These are phyloP conservation scores for Arthromyces matolae DNA, from an alignment of 768 basidiomycete genomes.

Conservation along the genomic window DNA sequence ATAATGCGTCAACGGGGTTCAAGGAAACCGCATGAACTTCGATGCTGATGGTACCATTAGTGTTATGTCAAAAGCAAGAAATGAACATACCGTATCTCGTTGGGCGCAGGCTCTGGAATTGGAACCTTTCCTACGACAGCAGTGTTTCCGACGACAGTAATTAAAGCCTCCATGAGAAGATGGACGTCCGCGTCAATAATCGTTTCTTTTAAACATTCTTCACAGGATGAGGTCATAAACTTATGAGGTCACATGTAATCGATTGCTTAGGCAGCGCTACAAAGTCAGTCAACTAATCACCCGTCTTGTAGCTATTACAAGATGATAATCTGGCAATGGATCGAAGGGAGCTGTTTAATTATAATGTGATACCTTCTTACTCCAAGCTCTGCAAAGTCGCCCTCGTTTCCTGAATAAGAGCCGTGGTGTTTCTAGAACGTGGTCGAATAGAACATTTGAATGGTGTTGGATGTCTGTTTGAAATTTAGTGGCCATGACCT, in stretches of 20 bases:
- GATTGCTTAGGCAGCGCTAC: too few species aligned
- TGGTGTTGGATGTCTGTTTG: slow-evolving; percentile 46
- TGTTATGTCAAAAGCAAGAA: neutral
- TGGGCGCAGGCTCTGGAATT: slow-evolving; percentile 20
- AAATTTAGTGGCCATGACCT: neutral
- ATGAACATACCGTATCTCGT: slow-evolving; percentile 21
- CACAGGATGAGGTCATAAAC: too few species aligned
- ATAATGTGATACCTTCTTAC: neutral
- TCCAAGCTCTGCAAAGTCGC: slow-evolving; percentile 13
- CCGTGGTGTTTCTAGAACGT: slow-evolving; percentile 31
- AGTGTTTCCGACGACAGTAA: slow-evolving; percentile 18
- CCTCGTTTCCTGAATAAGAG: slow-evolving; percentile 29
- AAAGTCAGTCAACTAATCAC: too few species aligned
- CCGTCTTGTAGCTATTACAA: too few species aligned
- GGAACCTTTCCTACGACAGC: slow-evolving; percentile 23
- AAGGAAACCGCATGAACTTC: slow-evolving; percentile 28
- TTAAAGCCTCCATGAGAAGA: too few species aligned
- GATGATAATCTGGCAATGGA: neutral
- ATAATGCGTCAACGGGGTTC: slow-evolving; percentile 31
- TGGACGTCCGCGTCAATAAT: too few species aligned
- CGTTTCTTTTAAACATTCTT: too few species aligned
- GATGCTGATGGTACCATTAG: slow-evolving; percentile 3
- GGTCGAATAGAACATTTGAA: slow-evolving; percentile 46
- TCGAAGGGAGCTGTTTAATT: neutral
- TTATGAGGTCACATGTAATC: too few species aligned